Base-by-base conservation (phyloP, 257 asterid genomes). In the Voacanga thouarsii region DNA sequence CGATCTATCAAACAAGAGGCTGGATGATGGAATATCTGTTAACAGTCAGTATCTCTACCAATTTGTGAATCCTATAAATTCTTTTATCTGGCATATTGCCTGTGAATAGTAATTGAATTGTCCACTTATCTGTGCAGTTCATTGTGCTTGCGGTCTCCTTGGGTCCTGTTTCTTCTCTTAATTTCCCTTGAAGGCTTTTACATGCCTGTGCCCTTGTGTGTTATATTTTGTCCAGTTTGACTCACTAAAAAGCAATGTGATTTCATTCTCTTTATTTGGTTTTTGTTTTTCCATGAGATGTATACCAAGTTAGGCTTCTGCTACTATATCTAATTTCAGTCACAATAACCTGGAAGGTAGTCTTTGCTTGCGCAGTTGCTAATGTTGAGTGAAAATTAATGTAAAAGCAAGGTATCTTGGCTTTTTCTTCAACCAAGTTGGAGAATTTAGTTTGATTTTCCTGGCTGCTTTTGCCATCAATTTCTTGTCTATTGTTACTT, bases 1-100 rank as follows among this genome's bases (percentile, higher is more conserved):
- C 85, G 98, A 95, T 85, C 83, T 80, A 80, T 91, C 99, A 75
- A 93, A 92, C 80, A 95, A 95, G 92, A 89, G 98, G 86, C 79
- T 95, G 83, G 89, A 90, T 83, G 99, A 93, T 84, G 90, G 72
- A 77, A 37, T 77, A 51, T 41, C 84, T 66, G 77, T 53, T 81
- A 85, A 79, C 74, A 93, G 96, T 92, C 50, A 83, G 96, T 89
- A 64, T 24, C 61, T 72, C 18, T 30, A 15, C 33, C 41, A 2
- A 50, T 24, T 26, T 15, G 37, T 50, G 16, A 26, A 6, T 71
- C 37, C 39, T 71, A 11, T 24, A 8, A 70, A 37, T 70, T 49
- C 16, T 47, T 10, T 45, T 12, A 18, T 70, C 19, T 44, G 0
- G 57, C 37, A 23, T 21, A 5, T 23, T 67, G 53, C 10, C 50